Evolutionary conservation across 768 basidiomycete species (phyloP).

Genomic region (Agaricus subrufescens): DNA sequence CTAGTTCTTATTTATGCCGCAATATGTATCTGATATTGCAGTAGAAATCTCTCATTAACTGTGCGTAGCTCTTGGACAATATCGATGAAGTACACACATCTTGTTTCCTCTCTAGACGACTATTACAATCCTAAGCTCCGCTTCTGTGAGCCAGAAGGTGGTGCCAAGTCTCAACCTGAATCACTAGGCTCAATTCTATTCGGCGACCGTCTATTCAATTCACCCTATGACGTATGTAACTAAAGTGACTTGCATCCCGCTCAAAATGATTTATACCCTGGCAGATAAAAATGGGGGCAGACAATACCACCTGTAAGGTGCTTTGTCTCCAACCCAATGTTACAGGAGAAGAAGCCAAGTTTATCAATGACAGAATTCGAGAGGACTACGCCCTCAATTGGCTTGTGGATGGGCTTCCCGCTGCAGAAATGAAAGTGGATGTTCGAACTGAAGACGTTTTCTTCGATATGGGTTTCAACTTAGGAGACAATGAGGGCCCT

Average conservation of each 20-base stretch:
- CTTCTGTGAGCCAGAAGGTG: slow-evolving; percentile 80
- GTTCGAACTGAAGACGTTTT: slow-evolving; percentile 76
- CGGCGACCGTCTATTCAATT: slow-evolving; percentile 91
- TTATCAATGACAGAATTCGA: slow-evolving; percentile 86
- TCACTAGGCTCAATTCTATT: slow-evolving; percentile 93
- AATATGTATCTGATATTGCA: background rate
- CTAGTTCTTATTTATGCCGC: slow-evolving; percentile 8
- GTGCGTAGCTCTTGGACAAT: slow-evolving; percentile 34
- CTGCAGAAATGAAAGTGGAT: slow-evolving; percentile 89
- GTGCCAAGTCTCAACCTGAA: slow-evolving; percentile 73
- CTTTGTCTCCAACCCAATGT: slow-evolving; percentile 61
- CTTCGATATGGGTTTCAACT: slow-evolving; percentile 91
- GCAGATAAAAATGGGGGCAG: slow-evolving; percentile 78
- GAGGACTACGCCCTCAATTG: slow-evolving; percentile 95
- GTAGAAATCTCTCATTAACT: slow-evolving; percentile 90
- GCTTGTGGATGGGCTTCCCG: slow-evolving; percentile 92
- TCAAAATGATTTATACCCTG: slow-evolving; percentile 9
- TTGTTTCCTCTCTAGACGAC: slow-evolving; percentile 54
- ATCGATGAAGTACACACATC: background rate
- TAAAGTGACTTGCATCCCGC: background rate
- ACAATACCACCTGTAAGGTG: slow-evolving; percentile 68
- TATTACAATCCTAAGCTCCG: slow-evolving; percentile 86
- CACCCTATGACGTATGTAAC: slow-evolving; percentile 73
- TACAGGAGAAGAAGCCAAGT: slow-evolving; percentile 69
- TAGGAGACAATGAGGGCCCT: slow-evolving; percentile 69